phyloP scores from a whole-genome alignment of 345 rosid genomes.

The Passiflora organensis region DNA sequence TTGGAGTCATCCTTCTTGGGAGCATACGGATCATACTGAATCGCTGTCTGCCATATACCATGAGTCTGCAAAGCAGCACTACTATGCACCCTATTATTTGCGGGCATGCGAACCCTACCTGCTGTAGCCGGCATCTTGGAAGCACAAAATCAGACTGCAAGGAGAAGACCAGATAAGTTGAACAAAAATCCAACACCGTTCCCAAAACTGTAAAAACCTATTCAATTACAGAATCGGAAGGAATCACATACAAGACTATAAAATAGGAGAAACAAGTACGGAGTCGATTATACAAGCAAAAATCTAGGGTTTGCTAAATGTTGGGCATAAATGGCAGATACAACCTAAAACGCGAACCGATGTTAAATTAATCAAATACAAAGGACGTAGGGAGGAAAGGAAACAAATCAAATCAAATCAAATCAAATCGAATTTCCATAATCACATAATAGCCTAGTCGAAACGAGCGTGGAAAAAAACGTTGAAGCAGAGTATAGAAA shows the following conservation, averaged over 20 bases:
- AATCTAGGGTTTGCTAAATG: background rate
- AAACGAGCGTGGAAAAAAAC: no score
- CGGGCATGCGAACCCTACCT: slow-evolving; percentile 99
- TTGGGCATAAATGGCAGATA: background rate
- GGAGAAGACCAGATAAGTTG: no score
- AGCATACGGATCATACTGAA: slow-evolving; percentile 93
- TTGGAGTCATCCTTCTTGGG: slow-evolving; percentile 78
- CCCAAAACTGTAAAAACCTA: background rate
- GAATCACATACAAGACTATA: background rate
- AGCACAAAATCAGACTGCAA: slow-evolving; percentile 4
- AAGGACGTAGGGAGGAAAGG: background rate
- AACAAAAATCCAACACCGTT: no score
- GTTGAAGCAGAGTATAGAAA: no score
- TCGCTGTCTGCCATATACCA: slow-evolving; percentile 98
- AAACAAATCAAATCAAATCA: no score
- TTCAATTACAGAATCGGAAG: background rate
- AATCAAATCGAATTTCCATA: no score
- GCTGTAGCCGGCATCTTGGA: slow-evolving; percentile 97
- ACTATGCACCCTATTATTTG: slow-evolving; percentile 96
- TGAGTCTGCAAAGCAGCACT: slow-evolving; percentile 98
- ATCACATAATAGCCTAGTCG: no score
- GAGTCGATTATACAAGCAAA: background rate
- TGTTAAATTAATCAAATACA: background rate
- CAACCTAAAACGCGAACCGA: no score
- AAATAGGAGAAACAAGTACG: no score